phyloP scores from a whole-genome alignment of 768 basidiomycete genomes.

The Psilocybe tampanensis region DNA sequence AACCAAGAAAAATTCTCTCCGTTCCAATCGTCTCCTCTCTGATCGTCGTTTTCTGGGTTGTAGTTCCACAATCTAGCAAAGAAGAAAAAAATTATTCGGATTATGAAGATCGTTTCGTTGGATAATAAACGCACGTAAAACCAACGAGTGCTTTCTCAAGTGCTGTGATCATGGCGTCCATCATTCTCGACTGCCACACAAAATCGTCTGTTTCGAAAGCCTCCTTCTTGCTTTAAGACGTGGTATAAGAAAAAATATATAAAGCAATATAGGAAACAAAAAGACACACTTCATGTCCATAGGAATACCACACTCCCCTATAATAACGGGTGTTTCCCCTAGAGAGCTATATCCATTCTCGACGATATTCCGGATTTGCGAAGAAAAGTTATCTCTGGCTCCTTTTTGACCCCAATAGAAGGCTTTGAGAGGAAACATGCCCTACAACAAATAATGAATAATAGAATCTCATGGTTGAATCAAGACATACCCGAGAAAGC shows the following conservation, averaged over 20 bases:
- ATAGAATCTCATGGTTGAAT: not conserved
- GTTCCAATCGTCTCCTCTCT: conserved; percentile 87
- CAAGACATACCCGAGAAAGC: conserved; percentile 67
- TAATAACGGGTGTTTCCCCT: conserved; percentile 80
- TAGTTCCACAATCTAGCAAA: conserved; percentile 86
- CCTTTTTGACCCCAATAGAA: conserved; percentile 90
- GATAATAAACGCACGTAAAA: conserved; percentile 70
- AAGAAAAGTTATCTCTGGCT: conserved; percentile 76
- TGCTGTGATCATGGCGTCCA: conserved; percentile 89
- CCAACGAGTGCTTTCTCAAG: conserved; percentile 77
- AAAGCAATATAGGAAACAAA: not conserved
- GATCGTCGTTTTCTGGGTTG: conserved; percentile 84
- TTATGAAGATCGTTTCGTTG: not conserved
- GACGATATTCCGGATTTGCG: conserved; percentile 83
- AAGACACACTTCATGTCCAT: conserved; percentile 93
- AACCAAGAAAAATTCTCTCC: conserved; percentile 99
- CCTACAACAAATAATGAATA: conserved; percentile 44
- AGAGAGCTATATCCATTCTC: conserved; percentile 67
- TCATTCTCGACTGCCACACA: conserved; percentile 85
- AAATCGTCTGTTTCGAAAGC: conserved; percentile 78
- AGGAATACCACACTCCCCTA: conserved; percentile 94
- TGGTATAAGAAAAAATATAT: not conserved
- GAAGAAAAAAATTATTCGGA: not conserved
- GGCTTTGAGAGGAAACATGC: conserved; percentile 78
- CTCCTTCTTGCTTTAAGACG: conserved; percentile 54